Evolutionary conservation across 495 filamentous ascomycete species (phyloP), one percentile per base, ranked within the genome.

Genomic region (Neurospora intermedia): DNA sequence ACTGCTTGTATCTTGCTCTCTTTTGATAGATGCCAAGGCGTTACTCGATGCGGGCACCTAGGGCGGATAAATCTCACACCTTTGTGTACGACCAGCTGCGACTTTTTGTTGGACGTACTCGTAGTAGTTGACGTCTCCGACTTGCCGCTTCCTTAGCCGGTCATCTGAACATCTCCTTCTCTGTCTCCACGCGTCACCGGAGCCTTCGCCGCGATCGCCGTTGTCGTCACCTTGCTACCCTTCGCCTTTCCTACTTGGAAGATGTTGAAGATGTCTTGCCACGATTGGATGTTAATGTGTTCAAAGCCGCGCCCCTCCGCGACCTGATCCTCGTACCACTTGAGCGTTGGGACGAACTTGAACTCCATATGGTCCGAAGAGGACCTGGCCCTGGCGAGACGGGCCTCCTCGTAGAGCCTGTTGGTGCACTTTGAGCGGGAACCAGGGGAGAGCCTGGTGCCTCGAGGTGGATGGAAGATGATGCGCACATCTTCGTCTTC

Each of bases 261-360:
- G n/a, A 16, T 1, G 38, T 72, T 75, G 62, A 84, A 76, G 23
- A 85, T 79, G 20, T 70, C 74, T 23, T 80, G 76, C 76, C 79
- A 84, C 18, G 73, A 72, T 4, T 81, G 79, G 18, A 86, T 81
- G 27, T 76, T 74, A 2, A 86, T 75, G 39, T 84, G 83, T 54
- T 80, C 79, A 42, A 76, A 82, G 6, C 75, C 81, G 6, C 85
- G 76, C 0, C 83, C 83, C 69, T 85, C 84, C 1, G 69, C 74
- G 54, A 72, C 54, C 73, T 85, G 82, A 41, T 85, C 79, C 5
- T 74, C 72, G 71, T 85, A 86, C 85, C 85, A 86, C 6, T 83
- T 77, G 46, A 74, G 62, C 3, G 84, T 86, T 2, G 82, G 80
- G 35, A 72, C 70, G 71, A 84, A 85, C 42, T 75, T 70, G 73